Percentiles rank a stretch among this genome's conserved stretches.
phyloP scores from a whole-genome alignment of 2,329 filamentous ascomycete species.

The Cladobotryum protrusum region DNA sequence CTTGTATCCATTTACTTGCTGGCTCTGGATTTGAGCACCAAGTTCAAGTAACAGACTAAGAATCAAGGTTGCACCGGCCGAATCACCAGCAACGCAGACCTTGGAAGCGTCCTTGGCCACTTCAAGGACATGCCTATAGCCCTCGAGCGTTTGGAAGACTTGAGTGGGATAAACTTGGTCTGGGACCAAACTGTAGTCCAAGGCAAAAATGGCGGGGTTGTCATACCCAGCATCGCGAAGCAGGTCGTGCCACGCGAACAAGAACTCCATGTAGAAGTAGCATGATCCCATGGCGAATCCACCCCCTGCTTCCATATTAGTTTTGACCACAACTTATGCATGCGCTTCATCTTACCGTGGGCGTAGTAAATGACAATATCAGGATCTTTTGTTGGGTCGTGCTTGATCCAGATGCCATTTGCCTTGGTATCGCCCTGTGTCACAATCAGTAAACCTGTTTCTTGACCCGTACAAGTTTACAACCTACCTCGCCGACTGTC shows the following conservation, averaged over 20 bases:
- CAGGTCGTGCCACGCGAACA: conserved; percentile 64
- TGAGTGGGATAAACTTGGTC: conserved; percentile 68
- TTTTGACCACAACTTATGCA: not conserved
- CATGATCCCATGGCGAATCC: conserved; percentile 78
- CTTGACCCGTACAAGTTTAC: not conserved
- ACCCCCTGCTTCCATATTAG: conserved; percentile 46
- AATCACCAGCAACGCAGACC: conserved; percentile 71
- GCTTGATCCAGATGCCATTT: conserved; percentile 64
- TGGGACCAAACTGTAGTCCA: conserved; percentile 77
- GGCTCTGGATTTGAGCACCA: conserved; percentile 30
- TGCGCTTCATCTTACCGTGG: conserved; percentile 52
- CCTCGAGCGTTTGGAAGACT: conserved; percentile 61
- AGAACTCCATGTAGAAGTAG: conserved; percentile 81
- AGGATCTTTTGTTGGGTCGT: conserved; percentile 53
- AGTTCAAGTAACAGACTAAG: conserved; percentile 67
- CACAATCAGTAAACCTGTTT: conserved; percentile 7
- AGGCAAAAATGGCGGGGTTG: conserved; percentile 72
- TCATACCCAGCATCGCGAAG: conserved; percentile 58
- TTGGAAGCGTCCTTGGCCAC: conserved; percentile 51
- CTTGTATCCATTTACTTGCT: conserved; percentile 15
- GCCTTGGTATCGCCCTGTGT: conserved; percentile 34
- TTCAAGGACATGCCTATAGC: conserved; percentile 64
- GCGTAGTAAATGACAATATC: conserved; percentile 79
- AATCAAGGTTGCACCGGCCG: conserved; percentile 68
- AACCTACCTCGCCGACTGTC: conserved; percentile 23